Evolutionary conservation across 768 basidiomycete genomes (phyloP), one percentile per base, ranked within the genome.

Genomic region (Chalciporus pseudorubinellus): DNA sequence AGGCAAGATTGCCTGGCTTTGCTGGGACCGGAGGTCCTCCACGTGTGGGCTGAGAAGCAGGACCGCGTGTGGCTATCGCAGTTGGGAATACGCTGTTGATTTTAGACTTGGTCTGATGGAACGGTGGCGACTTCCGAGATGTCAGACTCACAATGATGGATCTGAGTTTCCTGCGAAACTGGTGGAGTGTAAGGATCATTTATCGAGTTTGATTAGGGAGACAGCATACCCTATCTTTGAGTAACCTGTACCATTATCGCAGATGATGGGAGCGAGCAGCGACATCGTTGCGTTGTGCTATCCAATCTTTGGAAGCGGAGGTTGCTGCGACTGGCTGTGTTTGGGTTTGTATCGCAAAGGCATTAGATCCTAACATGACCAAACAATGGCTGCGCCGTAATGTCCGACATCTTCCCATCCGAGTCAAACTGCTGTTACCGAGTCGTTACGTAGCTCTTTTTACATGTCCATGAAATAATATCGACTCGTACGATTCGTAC

Each of bases 101-200:
- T 31, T 22, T 43, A 43, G 3, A 22, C 40, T 61, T 28, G 50
- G 44, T 40, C 46, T 21, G 41, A 51, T 51, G 39, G 28, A 44
- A 43, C 39, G 42, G 29, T 45, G 28, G 50, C 34, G 40, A 49
- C 10, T 48, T 44, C 16, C 11, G 21, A n/a, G 41, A 33, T 33
- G 44, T 42, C 45, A 46, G 29, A 79, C 89, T 71, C 67, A 92
- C 90, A 95, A 99, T 9, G 95, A 98, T 18, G 97, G 97, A 73
- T 98, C 95, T 41, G 93, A 97, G 74, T 99, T 99, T 48, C 95
- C 95, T 39, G 97, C 95, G 72, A 97, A 98, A 31, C 95, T 95
- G 63, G 43, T 43, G 56, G 39, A 44, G 56, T 4, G 29, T 62
- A 40, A 70, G 44, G 24, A 54, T 48, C 29, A 24, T 48, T 34